Evolutionary conservation across 2,329 filamentous ascomycete species (phyloP), one percentile per base, ranked within the genome.

Genomic region (Hypocreales sp.): DNA sequence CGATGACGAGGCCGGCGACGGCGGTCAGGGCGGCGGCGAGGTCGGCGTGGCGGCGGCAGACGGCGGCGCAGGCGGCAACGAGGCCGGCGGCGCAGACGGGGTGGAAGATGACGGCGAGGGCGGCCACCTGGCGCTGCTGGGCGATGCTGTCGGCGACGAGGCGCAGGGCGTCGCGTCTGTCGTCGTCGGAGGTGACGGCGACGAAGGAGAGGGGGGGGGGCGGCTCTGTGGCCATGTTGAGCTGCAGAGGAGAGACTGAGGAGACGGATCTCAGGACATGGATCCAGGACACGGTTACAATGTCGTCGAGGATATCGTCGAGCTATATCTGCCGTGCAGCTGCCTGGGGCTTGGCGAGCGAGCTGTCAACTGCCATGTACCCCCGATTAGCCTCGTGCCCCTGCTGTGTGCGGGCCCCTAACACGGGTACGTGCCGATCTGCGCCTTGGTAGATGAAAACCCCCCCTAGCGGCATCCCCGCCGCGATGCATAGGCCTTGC

Each of bases 91-190:
- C 39, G 24, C 58, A 55, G 14, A 64, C 44, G 0, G 68, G 70
- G 50, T 82, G 69, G 42, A 67, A 68, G 35, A 82, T 61, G 33
- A 90, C 55, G 33, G 67, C 56, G 26, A 58, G 56, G 10, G 72
- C 69, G 7, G 79, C 72, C 5, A 65, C 51, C 47, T 83, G 75
- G 28, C 79, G 74, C 54, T 90, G 82, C 47, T 92, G 79, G 15
- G 81, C 79, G 30, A 92, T 72, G 37, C 75, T 81, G 54, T 90
- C 81, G 28, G 80, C 74, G 25, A 92, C 64, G 12, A 92, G 64
- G 34, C 67, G 67, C 29, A 92, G 60, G 9, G 76, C 77, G 31
- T 71, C 64, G 35, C 72, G 56, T 45, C 74, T 72, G 43, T 83
- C 76, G 24, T 56, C 45, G 25, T 67, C 54, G 22, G 41, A 40